Base-by-base conservation (phyloP, 768 basidiomycete species). In the Mycena latifolia region DNA sequence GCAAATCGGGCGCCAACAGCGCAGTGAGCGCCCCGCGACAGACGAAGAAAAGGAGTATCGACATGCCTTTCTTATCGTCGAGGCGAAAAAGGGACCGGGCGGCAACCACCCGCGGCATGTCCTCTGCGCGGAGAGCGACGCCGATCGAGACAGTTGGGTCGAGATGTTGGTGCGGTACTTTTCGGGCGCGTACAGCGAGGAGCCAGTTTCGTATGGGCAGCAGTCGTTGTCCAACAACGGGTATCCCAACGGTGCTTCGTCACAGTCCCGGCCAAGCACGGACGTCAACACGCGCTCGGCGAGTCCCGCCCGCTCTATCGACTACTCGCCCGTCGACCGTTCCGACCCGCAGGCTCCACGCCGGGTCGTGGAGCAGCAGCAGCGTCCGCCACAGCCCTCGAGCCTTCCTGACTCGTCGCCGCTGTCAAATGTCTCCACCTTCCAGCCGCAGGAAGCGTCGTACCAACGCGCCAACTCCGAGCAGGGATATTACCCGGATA, bases 51-150 rank as follows among this genome's bases (percentile, higher is more conserved):
- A 94, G 74, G 93, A 97, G 70, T 98, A 98, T 71, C 89, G 96
- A 25, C 98, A 99, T 75, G 98, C 98, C 1, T 98, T 99, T 80
- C 88, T 99, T 67, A 94, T 99, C 72, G 95, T 99, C 66, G 96
- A 98, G 77, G 89, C 89, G 22, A 93, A 89, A 78, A 92, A 88
- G 68, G 88, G 85, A 3, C 88, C 91, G 2, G 86, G 86, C 35
- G 90, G 89, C 20, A 84, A 88, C 52, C 88, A 87, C 72, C 84
- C 92, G 31, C 88, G 94, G 20, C 97, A 99, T 75, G 96, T 99
- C 43, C 82, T 99, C 5, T 99, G 98, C 74, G 98, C 98, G 0
- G 95, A 98, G 79, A 98, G 94, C 74, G 98, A 99, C 78, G 80
- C 85, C 47, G 96, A 97, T 75, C 86, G 98, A 48, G 98, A 99